phyloP scores from a whole-genome alignment of 768 basidiomycete genomes.

The Filobasidium wieringae region DNA sequence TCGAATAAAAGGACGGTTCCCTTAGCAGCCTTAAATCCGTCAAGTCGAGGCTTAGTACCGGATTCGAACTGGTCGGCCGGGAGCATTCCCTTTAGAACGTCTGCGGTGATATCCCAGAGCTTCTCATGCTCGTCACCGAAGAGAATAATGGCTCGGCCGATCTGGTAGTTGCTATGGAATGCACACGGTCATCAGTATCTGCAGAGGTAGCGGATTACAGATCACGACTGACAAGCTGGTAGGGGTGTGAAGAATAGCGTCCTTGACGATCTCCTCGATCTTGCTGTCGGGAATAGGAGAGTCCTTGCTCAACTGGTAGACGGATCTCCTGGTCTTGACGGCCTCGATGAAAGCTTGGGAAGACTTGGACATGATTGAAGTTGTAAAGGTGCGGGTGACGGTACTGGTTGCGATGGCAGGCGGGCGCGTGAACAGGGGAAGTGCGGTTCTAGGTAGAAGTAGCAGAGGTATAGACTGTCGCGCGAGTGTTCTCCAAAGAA shows the following conservation, averaged over 20 bases:
- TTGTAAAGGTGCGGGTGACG: background rate
- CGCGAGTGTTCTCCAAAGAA: too few relatives aligned
- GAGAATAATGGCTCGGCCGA: constrained; percentile 34
- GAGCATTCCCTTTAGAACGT: constrained; percentile 16
- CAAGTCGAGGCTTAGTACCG: constrained; percentile 20
- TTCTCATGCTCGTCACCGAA: constrained; percentile 30
- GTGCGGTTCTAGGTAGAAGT: too few relatives aligned
- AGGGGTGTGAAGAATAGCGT: constrained; percentile 36
- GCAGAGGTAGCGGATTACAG: background rate
- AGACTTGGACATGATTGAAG: background rate
- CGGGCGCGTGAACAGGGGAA: too few relatives aligned
- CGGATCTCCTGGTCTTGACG: constrained; percentile 34
- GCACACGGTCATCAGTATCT: background rate
- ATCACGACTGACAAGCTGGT: constrained; percentile 22
- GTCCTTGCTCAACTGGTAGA: constrained; percentile 34
- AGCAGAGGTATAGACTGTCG: too few relatives aligned
- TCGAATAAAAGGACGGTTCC: constrained; percentile 41
- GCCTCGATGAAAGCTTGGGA: constrained; percentile 31
- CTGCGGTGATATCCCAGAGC: constrained; percentile 30
- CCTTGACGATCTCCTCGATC: constrained; percentile 34
- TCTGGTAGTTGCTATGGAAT: constrained; percentile 34
- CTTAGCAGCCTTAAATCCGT: constrained; percentile 28
- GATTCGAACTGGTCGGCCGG: constrained; percentile 11
- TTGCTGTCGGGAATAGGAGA: constrained; percentile 28
- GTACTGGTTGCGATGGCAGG: background rate